These are phyloP conservation scores for Pythium plurisporium DNA, from an alignment of 352 stramenopile species.

Conservation along the genomic window DNA sequence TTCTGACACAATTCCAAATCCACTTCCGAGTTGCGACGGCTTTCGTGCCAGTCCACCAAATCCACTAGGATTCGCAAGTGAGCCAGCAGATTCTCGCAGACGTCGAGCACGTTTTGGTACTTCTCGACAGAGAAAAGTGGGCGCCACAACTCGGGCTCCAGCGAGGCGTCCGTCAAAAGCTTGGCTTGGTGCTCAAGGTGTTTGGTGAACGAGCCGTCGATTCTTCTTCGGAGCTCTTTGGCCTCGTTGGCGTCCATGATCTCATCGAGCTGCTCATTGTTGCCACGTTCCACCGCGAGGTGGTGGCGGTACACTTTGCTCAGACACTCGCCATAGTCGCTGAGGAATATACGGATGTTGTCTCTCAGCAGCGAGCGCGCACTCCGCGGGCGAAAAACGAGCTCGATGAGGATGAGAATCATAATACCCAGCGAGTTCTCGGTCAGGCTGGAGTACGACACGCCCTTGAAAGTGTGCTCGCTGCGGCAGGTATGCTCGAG, in stretches of 20 bases:
- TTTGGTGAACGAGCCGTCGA: conserved; percentile 36
- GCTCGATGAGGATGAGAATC: conserved; percentile 59
- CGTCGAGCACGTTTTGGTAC: conserved; percentile 65
- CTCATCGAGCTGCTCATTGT: conserved; percentile 6
- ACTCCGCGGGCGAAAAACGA: conserved; percentile 41
- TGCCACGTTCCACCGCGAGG: conserved; percentile 26
- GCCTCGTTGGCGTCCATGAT: conserved; percentile 24
- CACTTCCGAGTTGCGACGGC: conserved; percentile 21
- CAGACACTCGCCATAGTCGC: conserved; percentile 38
- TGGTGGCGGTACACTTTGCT: conserved; percentile 49
- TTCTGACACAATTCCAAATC: conserved; percentile 24
- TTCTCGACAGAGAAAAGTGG: conserved; percentile 72
- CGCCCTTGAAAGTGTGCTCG: conserved; percentile 14
- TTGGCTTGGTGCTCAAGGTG: conserved; percentile 55
- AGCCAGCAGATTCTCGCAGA: conserved; percentile 46
- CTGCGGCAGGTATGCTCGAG: conserved; percentile 43
- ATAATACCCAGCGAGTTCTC: conserved; percentile 68
- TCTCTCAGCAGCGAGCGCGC: conserved; percentile 42
- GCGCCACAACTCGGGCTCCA: conserved; percentile 66
- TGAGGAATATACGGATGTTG: conserved; percentile 52
- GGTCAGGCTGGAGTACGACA: conserved; percentile 61
- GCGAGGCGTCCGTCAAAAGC: conserved; percentile 53
- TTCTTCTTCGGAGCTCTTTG: conserved; percentile 35
- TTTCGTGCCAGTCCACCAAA: conserved; percentile 57
- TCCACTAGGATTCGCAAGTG: conserved; percentile 59